Conservation (phyloP, 371 early-diverging fungal genomes). For the Rhizopus arrhizus region DNA sequence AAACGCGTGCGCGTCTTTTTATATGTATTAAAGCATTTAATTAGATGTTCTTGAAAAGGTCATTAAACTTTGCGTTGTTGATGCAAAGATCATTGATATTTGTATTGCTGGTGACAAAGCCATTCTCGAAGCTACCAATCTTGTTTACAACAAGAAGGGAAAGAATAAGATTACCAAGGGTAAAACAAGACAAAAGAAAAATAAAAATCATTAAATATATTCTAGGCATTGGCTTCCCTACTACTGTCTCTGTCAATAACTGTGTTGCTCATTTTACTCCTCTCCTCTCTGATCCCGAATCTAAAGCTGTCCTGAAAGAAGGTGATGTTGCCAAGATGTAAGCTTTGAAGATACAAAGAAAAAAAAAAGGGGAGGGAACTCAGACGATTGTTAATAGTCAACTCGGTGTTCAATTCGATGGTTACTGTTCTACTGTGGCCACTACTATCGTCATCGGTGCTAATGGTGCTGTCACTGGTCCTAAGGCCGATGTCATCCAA, state of each 20-base stretch:
- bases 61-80: slow-evolving; percentile 69
- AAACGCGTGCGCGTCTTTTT: background rate
- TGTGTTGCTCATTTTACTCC: slow-evolving; percentile 86
- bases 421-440: slow-evolving; percentile 85
- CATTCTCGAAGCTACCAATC: slow-evolving; percentile 61
- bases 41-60: slow-evolving; percentile 72
- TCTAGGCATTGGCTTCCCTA: slow-evolving; percentile 89
- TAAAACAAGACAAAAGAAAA: slow-evolving; percentile 20
- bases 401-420: slow-evolving; percentile 95
- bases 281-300: slow-evolving; percentile 64
- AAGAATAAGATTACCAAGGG: slow-evolving; percentile 72
- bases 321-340: slow-evolving; percentile 92
- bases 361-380: background rate
- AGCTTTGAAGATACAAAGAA: slow-evolving; percentile 13
- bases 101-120: slow-evolving; percentile 83
- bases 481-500: slow-evolving; percentile 85
- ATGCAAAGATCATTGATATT: slow-evolving; percentile 76
- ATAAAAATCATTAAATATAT: slow-evolving; percentile 10
- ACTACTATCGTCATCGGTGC: slow-evolving; percentile 91
- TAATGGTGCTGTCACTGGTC: slow-evolving; percentile 80
- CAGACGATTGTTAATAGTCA: slow-evolving; percentile 49
- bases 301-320: slow-evolving; percentile 60
- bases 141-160: slow-evolving; percentile 53
- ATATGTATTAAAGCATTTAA: background rate
- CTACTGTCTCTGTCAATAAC: slow-evolving; percentile 84